Percentiles rank a stretch among this genome's conserved stretches.
Evolutionary conservation across 306 rosid genomes (phyloP).

Genomic region (Cicer yamashitae): DNA sequence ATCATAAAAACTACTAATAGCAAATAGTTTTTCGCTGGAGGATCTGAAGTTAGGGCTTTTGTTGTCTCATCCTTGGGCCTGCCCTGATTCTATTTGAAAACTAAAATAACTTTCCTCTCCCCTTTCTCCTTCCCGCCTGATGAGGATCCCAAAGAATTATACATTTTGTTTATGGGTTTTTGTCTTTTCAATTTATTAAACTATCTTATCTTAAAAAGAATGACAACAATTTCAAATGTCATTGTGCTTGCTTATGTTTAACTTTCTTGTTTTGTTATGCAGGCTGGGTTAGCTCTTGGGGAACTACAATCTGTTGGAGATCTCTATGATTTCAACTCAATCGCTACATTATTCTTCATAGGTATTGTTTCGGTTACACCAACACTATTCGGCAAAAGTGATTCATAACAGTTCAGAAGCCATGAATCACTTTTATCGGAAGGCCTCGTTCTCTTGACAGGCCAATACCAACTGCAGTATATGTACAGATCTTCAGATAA

Average conservation of each 20-base stretch:
- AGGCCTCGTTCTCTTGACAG: slow-evolving; percentile 45
- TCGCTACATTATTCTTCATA: slow-evolving; percentile 85
- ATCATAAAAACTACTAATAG: too few relatives aligned
- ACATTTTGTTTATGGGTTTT: not conserved
- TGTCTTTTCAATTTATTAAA: not conserved
- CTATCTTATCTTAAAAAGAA: not conserved
- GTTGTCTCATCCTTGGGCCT: too few relatives aligned
- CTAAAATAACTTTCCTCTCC: not conserved
- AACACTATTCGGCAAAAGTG: slow-evolving; percentile 72
- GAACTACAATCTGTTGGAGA: slow-evolving; percentile 81
- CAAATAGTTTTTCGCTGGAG: too few relatives aligned
- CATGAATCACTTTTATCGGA: slow-evolving; percentile 42
- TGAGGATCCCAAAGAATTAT: not conserved
- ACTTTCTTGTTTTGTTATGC: slow-evolving; percentile 33
- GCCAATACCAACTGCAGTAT: slow-evolving; percentile 38
- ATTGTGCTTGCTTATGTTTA: not conserved
- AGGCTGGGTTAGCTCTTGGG: slow-evolving; percentile 98
- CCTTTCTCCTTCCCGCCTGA: not conserved
- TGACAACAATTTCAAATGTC: not conserved
- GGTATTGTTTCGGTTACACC: slow-evolving; percentile 86
- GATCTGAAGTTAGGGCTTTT: too few relatives aligned
- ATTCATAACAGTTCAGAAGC: slow-evolving; percentile 52
- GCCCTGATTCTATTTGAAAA: too few relatives aligned
- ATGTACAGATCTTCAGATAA: slow-evolving; percentile 45
- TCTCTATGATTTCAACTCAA: slow-evolving; percentile 92